Percentiles rank a stretch among this genome's conserved stretches.
These are phyloP conservation scores for Firmiana major DNA, from an alignment of 345 rosid genomes.

Conservation along the genomic window DNA sequence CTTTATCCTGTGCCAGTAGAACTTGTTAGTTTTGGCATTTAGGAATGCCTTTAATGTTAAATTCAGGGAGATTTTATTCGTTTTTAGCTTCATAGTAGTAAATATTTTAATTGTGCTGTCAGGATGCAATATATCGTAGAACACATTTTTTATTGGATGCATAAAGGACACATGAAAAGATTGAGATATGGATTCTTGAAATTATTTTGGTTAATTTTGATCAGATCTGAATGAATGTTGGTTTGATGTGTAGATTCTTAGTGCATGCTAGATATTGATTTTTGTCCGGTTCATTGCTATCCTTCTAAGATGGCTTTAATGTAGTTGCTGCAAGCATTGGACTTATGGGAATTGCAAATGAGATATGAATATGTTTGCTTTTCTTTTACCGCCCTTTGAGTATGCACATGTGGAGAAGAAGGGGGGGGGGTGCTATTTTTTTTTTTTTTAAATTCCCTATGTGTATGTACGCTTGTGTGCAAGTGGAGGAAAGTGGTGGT, in stretches of 20 bases:
- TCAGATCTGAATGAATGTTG: background rate
- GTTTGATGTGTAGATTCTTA: background rate
- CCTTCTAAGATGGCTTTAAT: background rate
- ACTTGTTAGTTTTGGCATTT: slow-evolving; percentile 52
- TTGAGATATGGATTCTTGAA: background rate
- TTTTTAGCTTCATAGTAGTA: slow-evolving; percentile 5
- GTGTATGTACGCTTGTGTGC: background rate
- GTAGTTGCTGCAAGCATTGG: background rate
- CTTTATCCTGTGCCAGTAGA: background rate
- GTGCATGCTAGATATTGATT: background rate
- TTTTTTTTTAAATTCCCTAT: background rate
- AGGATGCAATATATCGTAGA: background rate
- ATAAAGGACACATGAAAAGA: slow-evolving; percentile 2
- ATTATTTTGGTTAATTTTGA: background rate
- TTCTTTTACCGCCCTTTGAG: background rate
- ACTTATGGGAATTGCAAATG: background rate
- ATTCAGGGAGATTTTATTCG: background rate
- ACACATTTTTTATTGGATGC: background rate
- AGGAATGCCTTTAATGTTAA: background rate
- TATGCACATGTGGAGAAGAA: background rate
- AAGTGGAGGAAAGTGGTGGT: background rate
- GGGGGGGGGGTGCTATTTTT: background rate
- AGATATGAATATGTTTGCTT: background rate
- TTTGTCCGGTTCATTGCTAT: background rate
- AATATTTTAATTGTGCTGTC: background rate